Percentiles rank a stretch among this genome's conserved stretches.
Evolutionary conservation across 2,329 filamentous ascomycete species (phyloP).

Genomic region (Alternaria dauci): DNA sequence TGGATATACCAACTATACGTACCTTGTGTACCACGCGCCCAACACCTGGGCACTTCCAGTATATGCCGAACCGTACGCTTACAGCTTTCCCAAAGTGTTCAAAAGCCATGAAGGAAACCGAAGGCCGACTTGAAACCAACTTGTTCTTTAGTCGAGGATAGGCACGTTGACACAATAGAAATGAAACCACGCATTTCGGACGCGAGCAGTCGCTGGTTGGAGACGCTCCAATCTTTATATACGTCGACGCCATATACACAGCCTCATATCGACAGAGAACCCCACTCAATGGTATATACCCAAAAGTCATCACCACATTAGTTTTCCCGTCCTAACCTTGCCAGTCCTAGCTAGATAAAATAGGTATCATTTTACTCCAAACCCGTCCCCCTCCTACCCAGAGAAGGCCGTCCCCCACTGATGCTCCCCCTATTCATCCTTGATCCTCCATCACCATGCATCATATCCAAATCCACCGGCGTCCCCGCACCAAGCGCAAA

Average conservation of each 20-base stretch:
- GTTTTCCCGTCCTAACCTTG: background rate
- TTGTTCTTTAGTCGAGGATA: background rate
- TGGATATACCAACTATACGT: too few species aligned
- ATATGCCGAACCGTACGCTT: too few species aligned
- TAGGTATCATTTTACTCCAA: background rate
- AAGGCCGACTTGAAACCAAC: background rate
- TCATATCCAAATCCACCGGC: constrained; percentile 21
- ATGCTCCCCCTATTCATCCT: constrained; percentile 9
- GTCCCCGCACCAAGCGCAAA: constrained; percentile 22
- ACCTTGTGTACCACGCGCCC: too few species aligned
- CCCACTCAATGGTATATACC: background rate
- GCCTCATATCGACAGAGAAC: background rate
- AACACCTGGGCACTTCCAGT: too few species aligned
- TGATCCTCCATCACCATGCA: constrained; percentile 11
- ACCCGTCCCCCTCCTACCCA: constrained; percentile 13
- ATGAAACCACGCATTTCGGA: background rate
- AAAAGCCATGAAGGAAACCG: background rate
- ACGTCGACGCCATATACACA: background rate
- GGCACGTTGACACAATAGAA: background rate
- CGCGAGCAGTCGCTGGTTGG: background rate
- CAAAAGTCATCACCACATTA: background rate
- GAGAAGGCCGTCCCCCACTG: constrained; percentile 1
- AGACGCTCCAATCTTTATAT: background rate
- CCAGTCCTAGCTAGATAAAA: too few species aligned
- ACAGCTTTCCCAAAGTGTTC: too few species aligned